Base-by-base conservation (phyloP, 1,139 yeast species). In the Yamadazyma atmosphaerica region DNA sequence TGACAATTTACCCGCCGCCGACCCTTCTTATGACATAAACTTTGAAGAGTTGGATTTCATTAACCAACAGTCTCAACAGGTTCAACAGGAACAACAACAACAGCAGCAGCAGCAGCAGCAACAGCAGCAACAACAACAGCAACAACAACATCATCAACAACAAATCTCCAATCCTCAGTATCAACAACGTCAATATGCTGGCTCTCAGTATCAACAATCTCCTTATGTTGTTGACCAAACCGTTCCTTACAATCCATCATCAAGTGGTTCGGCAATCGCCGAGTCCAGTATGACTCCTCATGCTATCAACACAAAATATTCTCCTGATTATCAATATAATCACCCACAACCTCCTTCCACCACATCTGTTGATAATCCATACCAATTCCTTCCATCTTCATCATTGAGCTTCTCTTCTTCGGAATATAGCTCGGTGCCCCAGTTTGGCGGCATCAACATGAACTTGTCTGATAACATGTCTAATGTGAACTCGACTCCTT, bases 401-500 rank as follows among this genome's bases (percentile, higher is more conserved):
- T 28, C 31, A 6, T 28, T 28, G 21, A 28, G 21, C n/a, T 28
- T 15, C 12, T 28, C 31, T 5, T 28, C 31, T 9, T 14, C 12
- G 9, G 31, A 28, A 9, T 28, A 28, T 16, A 16, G 17, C 13
- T 28, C 31, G 6, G 17, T 11, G 27, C n/a, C 19, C 24, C 18
- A 29, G 24, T 14, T 26, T 17, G 21, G 24, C 18, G 16, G 24
- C 18, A 10, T 23, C 23, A 23, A 22, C 24, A 22, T 28, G 21
- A 37, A 37, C 25, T 36, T 36, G 27, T 27, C 45, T 33, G 43
- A 44, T 16, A 45, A 43, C 29, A 34, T 46, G 17, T 39, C 46
- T 10, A 42, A 39, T 24, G 34, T 40, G 13, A 26, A 28, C 17
- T 40, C 45, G n/a, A 45, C 50, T 3, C 47, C 50, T 4, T 39